A percentile compares a stretch with the other conserved stretches of the same genome.
Conservation (phyloP, 805 yeast species). For the Candida nanaspora region DNA sequence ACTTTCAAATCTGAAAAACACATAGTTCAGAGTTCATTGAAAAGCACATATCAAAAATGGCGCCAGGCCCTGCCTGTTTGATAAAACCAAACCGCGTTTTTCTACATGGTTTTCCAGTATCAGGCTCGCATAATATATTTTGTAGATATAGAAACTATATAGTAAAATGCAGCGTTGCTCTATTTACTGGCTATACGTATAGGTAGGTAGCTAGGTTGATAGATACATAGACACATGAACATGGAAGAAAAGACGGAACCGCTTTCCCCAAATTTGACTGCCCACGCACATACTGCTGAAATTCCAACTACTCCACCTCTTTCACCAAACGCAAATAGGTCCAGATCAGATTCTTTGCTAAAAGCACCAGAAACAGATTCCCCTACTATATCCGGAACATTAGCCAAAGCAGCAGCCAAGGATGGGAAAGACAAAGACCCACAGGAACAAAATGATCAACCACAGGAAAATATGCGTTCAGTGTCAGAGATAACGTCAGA, state of each 20-base stretch:
- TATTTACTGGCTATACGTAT: too few species aligned
- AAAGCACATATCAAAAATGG: too few species aligned
- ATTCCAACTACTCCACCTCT: neutral
- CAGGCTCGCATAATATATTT: too few species aligned
- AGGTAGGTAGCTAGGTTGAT: too few species aligned
- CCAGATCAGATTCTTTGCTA: neutral
- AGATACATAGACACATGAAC: too few species aligned
- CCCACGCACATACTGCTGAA: neutral
- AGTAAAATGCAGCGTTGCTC: too few species aligned
- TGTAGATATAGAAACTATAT: too few species aligned
- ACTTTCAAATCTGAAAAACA: too few species aligned
- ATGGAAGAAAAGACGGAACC: neutral
- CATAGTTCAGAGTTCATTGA: too few species aligned
- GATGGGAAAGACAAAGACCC: neutral
- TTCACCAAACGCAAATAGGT: neutral
- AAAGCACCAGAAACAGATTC: neutral
- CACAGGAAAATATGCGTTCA: conserved; percentile 6
- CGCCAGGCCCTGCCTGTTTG: too few species aligned
- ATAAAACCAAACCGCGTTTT: too few species aligned
- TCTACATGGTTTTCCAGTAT: too few species aligned
- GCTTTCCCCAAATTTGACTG: neutral
- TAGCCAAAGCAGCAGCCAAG: neutral
- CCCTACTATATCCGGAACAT: neutral
- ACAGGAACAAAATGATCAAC: neutral
- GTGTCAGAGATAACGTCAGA: conserved; percentile 18